Evolutionary conservation across 1,284 basidiomycete genomes (phyloP), one percentile per base, ranked within the genome.

Genomic region (Phlebopus sp.): DNA sequence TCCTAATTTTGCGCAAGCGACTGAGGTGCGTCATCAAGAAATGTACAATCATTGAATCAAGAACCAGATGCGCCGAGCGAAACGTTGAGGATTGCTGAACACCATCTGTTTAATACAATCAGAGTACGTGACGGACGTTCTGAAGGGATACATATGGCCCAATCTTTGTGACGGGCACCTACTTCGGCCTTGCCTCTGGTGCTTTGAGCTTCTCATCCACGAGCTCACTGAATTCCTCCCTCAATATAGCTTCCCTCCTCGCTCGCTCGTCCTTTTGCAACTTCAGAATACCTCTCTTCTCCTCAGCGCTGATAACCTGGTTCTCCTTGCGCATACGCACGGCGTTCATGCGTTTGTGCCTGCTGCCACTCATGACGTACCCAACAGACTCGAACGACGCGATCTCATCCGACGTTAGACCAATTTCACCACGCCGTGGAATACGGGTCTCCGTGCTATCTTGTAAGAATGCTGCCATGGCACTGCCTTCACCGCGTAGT

Each of bases 291-390:
- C 91, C 90, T 37, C 94, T 75, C 75, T 97, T 97, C 76, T 99
- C 96, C 72, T 98, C 96, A 1, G 95, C 94, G 58, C 87, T 92
- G 66, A 97, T 96, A 52, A 99, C 94, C 72, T 99, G 96, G 72
- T 97, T 97, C 76, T 99, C 96, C 77, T 98, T 97, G 60, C 96
- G 77, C 82, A 97, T 90, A 52, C 97, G 87, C 32, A 99, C 96
- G 0, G 95, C 97, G 59, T 96, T 97, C 95, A 97, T 97, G 63
- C 90, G 79, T 54, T 85, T 77, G 67, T 99, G 95, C 48, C 96
- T 76, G 62, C 85, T 90, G 37, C 96, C 96, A 60, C 90, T 93
- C 97, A 99, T 99, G 47, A 99, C 96, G 68, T 96, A 99, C n/a
- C 96, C 96, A 14, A 88, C 88, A 32, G 74, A 62, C 72, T 99